Evolutionary conservation across 768 basidiomycete genomes (phyloP).

Genomic region (Boletus huronensis): DNA sequence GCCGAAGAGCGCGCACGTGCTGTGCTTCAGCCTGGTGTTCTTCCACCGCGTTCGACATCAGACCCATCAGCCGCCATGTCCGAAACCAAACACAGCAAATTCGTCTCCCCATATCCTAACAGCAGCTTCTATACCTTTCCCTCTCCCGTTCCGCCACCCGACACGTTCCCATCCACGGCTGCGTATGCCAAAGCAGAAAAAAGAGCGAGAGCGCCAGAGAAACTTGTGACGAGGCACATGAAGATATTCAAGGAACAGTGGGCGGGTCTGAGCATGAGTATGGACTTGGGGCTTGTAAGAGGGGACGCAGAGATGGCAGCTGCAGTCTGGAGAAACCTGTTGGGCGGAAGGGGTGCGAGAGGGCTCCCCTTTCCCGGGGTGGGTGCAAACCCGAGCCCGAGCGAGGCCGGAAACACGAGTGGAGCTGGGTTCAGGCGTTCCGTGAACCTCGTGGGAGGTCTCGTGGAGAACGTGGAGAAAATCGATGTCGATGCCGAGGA

Average conservation of each 20-base stretch:
- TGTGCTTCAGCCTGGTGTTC: conserved; percentile 59
- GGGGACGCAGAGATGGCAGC: conserved; percentile 83
- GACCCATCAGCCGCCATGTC: conserved; percentile 9
- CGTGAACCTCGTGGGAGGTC: conserved; percentile 68
- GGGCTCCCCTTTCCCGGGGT: conserved; percentile 47
- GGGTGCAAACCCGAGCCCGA: conserved; percentile 7
- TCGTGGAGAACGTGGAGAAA: conserved; percentile 57
- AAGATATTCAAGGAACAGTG: conserved; percentile 90
- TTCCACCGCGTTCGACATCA: conserved; percentile 22
- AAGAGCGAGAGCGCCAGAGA: conserved; percentile 60
- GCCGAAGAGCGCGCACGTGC: conserved; percentile 85
- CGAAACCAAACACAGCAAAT: conserved; percentile 13
- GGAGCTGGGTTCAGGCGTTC: conserved; percentile 48
- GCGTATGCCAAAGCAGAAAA: conserved; percentile 30
- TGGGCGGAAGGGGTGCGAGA: conserved; percentile 78
- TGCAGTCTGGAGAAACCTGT: conserved; percentile 88
- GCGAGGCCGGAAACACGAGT: conserved; percentile 1
- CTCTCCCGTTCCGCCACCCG: conserved; percentile 21
- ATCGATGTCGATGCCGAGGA: conserved; percentile 59
- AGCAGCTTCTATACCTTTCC: conserved; percentile 28
- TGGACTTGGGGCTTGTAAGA: conserved; percentile 73
- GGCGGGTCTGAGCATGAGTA: conserved; percentile 73
- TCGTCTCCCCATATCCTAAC: conserved; percentile 21
- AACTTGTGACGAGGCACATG: conserved; percentile 83
- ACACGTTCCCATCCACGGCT: conserved; percentile 27